These are phyloP conservation scores for Aureobasidium melanogenum DNA, from an alignment of 2,329 filamentous ascomycete genomes.

Conservation along the genomic window DNA sequence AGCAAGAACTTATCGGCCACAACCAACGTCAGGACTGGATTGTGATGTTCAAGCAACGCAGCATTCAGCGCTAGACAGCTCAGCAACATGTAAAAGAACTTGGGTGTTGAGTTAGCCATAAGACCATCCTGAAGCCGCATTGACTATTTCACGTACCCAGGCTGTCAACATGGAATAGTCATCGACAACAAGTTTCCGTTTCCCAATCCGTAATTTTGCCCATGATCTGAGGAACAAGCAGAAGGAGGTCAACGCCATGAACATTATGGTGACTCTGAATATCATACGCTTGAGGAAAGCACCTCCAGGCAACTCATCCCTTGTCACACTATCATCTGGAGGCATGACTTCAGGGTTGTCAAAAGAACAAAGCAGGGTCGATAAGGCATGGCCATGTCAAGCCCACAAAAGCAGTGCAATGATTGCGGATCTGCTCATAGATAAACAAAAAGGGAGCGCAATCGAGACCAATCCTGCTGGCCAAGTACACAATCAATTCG, in stretches of 20 bases:
- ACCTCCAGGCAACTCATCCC: neutral
- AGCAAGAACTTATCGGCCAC: neutral
- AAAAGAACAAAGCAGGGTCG: neutral
- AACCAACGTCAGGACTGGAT: neutral
- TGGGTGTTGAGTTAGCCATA: neutral
- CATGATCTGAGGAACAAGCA: neutral
- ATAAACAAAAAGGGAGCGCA: neutral
- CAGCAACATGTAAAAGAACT: conserved; percentile 2
- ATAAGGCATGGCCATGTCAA: neutral
- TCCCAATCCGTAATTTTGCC: neutral
- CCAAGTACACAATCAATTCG: neutral
- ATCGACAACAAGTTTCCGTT: neutral
- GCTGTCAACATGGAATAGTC: neutral
- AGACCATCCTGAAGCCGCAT: neutral
- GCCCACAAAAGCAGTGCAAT: neutral
- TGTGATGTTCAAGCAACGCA: neutral
- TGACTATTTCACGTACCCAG: neutral
- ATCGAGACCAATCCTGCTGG: neutral
- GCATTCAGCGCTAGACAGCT: neutral
- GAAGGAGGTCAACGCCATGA: neutral
- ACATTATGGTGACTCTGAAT: neutral
- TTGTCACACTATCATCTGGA: neutral
- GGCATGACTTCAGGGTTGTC: neutral
- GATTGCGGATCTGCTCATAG: neutral
- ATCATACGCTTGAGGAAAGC: neutral